Percentiles rank a stretch among this genome's conserved stretches.
Conservation (phyloP, 169 alveolate species). For the Plasmodium sp. region DNA sequence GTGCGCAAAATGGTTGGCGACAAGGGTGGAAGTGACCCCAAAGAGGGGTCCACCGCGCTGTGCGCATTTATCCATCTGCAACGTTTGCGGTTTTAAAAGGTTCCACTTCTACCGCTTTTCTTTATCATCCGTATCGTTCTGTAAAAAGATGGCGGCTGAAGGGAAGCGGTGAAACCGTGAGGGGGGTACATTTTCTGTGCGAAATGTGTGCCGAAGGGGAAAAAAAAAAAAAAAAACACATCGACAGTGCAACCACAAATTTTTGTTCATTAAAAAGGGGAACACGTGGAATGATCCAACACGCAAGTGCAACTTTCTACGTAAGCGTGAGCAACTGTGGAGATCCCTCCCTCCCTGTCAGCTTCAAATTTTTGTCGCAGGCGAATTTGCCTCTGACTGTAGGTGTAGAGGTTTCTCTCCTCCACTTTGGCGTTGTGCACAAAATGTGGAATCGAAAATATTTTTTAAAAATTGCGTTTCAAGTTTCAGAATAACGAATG, state of each 20-base stretch:
- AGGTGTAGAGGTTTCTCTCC: neutral
- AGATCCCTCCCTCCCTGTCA: neutral
- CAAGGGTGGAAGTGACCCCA: neutral
- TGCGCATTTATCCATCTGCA: neutral
- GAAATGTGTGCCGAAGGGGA: neutral
- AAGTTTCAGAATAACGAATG: neutral
- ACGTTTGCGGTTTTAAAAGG: neutral
- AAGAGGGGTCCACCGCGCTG: neutral
- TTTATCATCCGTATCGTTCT: neutral
- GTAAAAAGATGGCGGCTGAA: neutral
- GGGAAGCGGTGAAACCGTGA: neutral
- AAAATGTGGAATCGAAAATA: neutral
- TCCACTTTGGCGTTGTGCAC: neutral
- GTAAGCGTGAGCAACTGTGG: neutral
- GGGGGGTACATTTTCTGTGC: neutral
- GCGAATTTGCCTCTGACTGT: neutral
- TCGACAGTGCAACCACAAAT: neutral
- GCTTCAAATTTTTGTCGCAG: neutral
- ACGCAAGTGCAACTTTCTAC: neutral
- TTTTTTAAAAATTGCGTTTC: neutral
- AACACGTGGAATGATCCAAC: neutral
- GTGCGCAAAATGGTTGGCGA: neutral
- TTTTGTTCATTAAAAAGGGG: neutral
- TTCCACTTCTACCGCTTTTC: neutral
- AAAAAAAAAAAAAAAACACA: neutral